phyloP scores from a whole-genome alignment of 2,329 filamentous ascomycete genomes.

The Cladophialophora immunda region DNA sequence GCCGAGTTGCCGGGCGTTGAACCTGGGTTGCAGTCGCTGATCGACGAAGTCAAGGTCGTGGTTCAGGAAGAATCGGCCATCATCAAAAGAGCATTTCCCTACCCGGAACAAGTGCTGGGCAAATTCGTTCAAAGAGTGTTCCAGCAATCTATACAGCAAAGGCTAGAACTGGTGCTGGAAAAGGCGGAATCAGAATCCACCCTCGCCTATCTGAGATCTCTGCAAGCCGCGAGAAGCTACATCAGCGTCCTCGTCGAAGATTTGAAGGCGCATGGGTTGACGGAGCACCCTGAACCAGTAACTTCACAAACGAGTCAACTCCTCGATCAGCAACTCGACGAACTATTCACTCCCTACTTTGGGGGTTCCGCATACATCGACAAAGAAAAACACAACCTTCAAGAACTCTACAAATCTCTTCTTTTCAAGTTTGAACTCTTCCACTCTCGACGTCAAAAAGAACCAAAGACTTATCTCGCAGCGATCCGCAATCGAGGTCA shows the following conservation, averaged over 20 bases:
- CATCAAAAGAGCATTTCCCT: constrained; percentile 95
- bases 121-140: constrained; percentile 96
- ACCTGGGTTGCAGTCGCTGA: constrained; percentile 85
- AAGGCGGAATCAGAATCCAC: constrained; percentile 93
- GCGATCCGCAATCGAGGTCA: constrained; percentile 89
- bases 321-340: constrained; percentile 73
- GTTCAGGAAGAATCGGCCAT: constrained; percentile 97
- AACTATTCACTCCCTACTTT: constrained; percentile 72
- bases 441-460: constrained; percentile 81
- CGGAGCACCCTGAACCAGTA: constrained; percentile 91
- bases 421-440: constrained; percentile 98
- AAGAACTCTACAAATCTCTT: constrained; percentile 86
- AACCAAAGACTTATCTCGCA: constrained; percentile 89
- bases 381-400: constrained; percentile 71
- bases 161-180: constrained; percentile 92
- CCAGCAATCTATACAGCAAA: constrained; percentile 96
- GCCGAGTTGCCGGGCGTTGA: constrained; percentile 90
- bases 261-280: constrained; percentile 90
- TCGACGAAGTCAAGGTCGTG: constrained; percentile 94
- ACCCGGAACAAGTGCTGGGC: constrained; percentile 90
- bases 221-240: constrained; percentile 90
- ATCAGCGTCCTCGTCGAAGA: constrained; percentile 90
- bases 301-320: constrained; percentile 81
- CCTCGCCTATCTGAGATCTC: constrained; percentile 85
- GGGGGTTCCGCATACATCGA: constrained; percentile 72